Conservation (phyloP, 2,329 filamentous ascomycete species). For the Aspergillus sergii region DNA sequence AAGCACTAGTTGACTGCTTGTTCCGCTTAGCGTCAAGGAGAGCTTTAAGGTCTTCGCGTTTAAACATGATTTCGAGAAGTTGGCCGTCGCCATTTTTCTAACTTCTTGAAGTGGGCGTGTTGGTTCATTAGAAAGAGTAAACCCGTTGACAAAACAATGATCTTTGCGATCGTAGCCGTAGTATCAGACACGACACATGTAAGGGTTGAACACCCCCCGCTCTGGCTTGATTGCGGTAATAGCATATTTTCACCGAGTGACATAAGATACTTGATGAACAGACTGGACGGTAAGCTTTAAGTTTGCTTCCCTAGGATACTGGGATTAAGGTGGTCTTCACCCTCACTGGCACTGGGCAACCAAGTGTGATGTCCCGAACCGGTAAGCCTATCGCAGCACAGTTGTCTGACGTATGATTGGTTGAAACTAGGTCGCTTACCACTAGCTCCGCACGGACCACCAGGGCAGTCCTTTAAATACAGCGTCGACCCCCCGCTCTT, state of each 20-base stretch:
- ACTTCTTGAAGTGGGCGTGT: not conserved
- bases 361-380: not conserved
- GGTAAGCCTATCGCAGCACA: not conserved
- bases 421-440: not conserved
- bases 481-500: constrained; percentile 23
- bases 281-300: not conserved
- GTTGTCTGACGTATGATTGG: not conserved
- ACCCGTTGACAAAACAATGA: not conserved
- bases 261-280: not conserved
- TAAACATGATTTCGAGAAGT: not conserved
- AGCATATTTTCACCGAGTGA: not conserved
- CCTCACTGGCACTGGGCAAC: too few species aligned
- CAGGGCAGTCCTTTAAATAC: constrained; percentile 31
- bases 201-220: not conserved
- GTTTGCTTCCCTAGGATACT: too few species aligned
- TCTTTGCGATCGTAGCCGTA: not conserved
- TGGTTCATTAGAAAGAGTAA: not conserved
- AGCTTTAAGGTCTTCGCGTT: not conserved
- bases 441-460: constrained; percentile 20
- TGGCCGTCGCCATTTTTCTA: not conserved
- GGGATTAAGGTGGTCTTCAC: not conserved
- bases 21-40: not conserved
- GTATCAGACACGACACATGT: not conserved
- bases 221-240: not conserved
- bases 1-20: not conserved